Percentiles rank a stretch among this genome's conserved stretches.
Evolutionary conservation across 2,329 filamentous ascomycete genomes (phyloP).

Genomic region (Diaporthe sp.): DNA sequence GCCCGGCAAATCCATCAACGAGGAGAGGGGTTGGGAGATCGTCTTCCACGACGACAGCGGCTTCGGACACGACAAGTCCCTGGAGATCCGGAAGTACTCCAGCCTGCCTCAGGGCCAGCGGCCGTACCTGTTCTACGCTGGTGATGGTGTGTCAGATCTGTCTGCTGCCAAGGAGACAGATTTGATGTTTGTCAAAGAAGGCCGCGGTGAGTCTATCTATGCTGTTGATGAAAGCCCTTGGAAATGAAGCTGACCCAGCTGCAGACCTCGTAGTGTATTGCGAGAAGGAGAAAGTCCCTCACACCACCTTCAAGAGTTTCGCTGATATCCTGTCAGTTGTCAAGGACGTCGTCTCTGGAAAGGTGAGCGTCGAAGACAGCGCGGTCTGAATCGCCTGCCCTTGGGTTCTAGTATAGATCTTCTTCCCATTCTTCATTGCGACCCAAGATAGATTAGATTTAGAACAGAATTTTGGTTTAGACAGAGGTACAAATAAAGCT

Average conservation of each 20-base stretch:
- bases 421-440: too few relatives aligned
- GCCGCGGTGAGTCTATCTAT: constrained; percentile 72
- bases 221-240: constrained; percentile 29
- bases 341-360: constrained; percentile 81
- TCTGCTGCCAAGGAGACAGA: constrained; percentile 94
- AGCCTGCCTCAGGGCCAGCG: constrained; percentile 75
- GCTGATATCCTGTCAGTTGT: constrained; percentile 81
- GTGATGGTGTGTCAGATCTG: constrained; percentile 92
- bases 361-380: constrained; percentile 77
- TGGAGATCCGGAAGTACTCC: constrained; percentile 90
- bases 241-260: not conserved
- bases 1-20: constrained; percentile 78
- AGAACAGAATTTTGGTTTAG: not conserved
- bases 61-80: constrained; percentile 97
- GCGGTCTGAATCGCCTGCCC: constrained; percentile 54
- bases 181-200: constrained; percentile 92
- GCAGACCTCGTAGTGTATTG: constrained; percentile 90
- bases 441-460: not conserved
- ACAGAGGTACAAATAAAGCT: not conserved
- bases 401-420: not conserved
- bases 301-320: constrained; percentile 90
- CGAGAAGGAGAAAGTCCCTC: constrained; percentile 85
- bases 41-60: constrained; percentile 88
- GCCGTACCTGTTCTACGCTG: constrained; percentile 92
- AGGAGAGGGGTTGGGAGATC: constrained; percentile 88